Base-by-base conservation (phyloP, 2,329 filamentous ascomycete genomes). In the Tolypocladium nubicola region DNA sequence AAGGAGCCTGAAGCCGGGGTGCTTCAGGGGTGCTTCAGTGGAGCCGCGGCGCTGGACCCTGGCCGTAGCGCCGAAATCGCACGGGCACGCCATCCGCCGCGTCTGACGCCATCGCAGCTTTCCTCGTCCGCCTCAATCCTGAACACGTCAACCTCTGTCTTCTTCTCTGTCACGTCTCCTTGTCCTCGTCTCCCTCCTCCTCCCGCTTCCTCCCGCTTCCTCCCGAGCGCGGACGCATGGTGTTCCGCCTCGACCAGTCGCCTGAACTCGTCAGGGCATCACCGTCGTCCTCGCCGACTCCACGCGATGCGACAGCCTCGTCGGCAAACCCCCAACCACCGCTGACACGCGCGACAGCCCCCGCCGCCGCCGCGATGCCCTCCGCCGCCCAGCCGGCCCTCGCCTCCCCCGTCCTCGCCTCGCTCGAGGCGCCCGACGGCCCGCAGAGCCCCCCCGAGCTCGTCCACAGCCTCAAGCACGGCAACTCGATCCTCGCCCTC, bases 401-500 rank as follows among this genome's bases (percentile, higher is more conserved):
- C 53, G 47, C 58, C 4, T 54, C 58, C 23, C 53, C 61, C n/a
- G 57, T 57, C 21, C n/a, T 54, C 11, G 53, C 52, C 40, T 52
- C 60, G 19, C 56, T 63, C 43, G 63, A 63, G 52, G 58, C 59
- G 6, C 56, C 61, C 50, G 61, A 61, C 11, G 56, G 59, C 23
- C 54, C 60, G 30, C 57, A 66, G 33, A 50, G 50, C 41, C 65
- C 62, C 13, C 89, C 89, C n/a, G 80, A 83, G 56, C 79, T 90
- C 52, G 76, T 86, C 58, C 90, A 95, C 70, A 85, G 85, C 63
- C 82, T 95, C 61, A 81, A 85, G 67, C 88, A 93, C 68, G 81
- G 85, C 66, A 89, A 85, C 70, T 90, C 88, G 2, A 88, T 95
- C 53, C 84, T 99, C 54, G 85, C 90, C 10, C 81, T 99, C 57